Percentiles rank a stretch among this genome's conserved stretches.
Conservation (phyloP, 768 basidiomycete genomes). For the Pseudohyphozyma bogoriensis region DNA sequence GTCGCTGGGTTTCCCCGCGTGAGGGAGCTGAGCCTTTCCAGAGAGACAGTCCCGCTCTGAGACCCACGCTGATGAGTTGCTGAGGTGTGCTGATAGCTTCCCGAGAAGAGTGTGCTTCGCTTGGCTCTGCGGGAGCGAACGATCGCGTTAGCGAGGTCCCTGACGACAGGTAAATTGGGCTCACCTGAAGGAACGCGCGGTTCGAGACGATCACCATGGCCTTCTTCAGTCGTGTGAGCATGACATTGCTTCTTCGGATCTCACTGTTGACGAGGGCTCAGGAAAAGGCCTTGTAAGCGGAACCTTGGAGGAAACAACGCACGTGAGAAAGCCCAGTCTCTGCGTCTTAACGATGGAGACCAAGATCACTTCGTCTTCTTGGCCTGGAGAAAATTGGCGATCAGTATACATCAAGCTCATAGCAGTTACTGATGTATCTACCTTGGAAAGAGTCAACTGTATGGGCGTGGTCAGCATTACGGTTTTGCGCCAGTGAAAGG, state of each 20-base stretch:
- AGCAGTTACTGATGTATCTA: neutral
- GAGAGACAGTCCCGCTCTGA: neutral
- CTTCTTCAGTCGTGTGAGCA: neutral
- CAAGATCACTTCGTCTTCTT: neutral
- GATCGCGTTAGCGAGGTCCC: neutral
- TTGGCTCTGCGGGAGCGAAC: neutral
- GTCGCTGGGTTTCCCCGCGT: no score
- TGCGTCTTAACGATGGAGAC: neutral
- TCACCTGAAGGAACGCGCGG: neutral
- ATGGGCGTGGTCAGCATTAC: neutral
- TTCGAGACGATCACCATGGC: neutral
- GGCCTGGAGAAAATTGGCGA: neutral
- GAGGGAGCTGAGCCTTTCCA: neutral
- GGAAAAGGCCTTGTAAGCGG: neutral
- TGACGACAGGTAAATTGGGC: neutral
- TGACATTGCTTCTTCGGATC: neutral
- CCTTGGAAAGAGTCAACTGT: neutral
- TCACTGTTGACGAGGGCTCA: neutral
- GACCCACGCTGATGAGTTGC: neutral
- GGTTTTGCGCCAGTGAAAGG: neutral
- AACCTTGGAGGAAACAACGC: neutral
- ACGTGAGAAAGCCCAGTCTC: neutral
- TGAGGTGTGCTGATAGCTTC: neutral
- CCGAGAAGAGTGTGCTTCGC: neutral
- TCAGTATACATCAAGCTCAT: neutral